Evolutionary conservation across 2,329 filamentous ascomycete species (phyloP).

Genomic region (Beauveria sp.): DNA sequence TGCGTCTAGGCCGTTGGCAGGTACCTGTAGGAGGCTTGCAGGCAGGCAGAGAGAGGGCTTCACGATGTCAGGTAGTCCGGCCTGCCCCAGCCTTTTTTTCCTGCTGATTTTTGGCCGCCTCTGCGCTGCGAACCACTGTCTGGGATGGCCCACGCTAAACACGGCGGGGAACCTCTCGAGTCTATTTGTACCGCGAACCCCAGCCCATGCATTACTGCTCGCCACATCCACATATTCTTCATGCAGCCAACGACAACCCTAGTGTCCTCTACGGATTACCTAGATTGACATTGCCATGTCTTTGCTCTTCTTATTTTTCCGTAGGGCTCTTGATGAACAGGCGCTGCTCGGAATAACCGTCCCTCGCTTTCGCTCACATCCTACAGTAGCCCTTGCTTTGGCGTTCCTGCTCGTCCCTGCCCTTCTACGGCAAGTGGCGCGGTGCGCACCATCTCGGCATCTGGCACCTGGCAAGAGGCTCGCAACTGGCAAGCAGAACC

Average conservation of each 20-base stretch:
- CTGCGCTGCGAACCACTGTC: too few relatives aligned
- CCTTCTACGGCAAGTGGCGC: not conserved
- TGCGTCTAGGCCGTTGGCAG: not conserved
- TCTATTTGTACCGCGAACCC: not conserved
- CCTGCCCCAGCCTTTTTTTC: constrained; percentile 2
- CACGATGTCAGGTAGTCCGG: constrained; percentile 10
- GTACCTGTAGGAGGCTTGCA: not conserved
- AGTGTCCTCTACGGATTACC: too few relatives aligned
- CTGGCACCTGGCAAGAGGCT: not conserved
- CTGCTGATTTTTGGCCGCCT: not conserved
- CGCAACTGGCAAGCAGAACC: not conserved
- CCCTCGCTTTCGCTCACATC: not conserved
- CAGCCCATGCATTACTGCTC: constrained; percentile 2
- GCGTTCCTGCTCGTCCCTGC: not conserved
- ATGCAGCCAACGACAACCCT: not conserved
- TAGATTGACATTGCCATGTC: not conserved
- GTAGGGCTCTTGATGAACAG: too few relatives aligned
- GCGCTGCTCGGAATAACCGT: not conserved
- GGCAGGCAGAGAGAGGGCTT: not conserved
- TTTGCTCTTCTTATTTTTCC: not conserved
- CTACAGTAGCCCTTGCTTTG: not conserved
- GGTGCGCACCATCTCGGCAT: not conserved
- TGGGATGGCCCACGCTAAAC: not conserved
- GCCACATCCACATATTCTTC: not conserved
- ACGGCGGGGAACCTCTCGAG: not conserved